A percentile compares a stretch with the other conserved stretches of the same genome.
Conservation (phyloP, 176 grass and related monocot genomes). For the Carex myosuroides region DNA sequence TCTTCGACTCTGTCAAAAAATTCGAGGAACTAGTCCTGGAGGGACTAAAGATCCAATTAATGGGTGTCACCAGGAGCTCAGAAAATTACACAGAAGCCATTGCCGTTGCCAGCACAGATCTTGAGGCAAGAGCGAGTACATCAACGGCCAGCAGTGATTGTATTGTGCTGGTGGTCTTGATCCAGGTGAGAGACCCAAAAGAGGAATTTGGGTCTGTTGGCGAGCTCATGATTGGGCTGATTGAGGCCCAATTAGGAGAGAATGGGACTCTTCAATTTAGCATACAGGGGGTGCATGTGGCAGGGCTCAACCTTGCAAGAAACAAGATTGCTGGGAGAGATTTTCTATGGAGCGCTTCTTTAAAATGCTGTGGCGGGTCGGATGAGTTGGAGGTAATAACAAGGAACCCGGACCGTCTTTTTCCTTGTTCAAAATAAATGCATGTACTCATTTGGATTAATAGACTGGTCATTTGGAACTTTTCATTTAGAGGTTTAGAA, state of each 20-base stretch:
- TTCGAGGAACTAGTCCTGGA: constrained; percentile 40
- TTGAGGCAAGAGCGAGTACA: background rate
- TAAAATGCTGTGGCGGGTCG: constrained; percentile 14
- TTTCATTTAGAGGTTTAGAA: too few relatives aligned
- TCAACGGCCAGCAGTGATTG: constrained; percentile 6
- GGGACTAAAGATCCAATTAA: constrained; percentile 54
- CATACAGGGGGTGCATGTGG: constrained; percentile 37
- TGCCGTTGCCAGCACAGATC: background rate
- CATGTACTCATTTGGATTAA: too few relatives aligned
- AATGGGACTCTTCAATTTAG: constrained; percentile 15
- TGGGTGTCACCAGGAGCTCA: background rate
- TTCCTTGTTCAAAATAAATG: constrained; percentile 8
- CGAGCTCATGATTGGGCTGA: background rate
- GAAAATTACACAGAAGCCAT: background rate
- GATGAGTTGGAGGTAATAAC: background rate
- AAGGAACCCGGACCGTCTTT: constrained; percentile 33
- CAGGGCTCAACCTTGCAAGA: constrained; percentile 31
- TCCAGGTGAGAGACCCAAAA: constrained; percentile 54
- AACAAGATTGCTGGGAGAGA: constrained; percentile 3
- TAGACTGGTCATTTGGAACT: too few relatives aligned
- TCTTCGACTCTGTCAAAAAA: constrained; percentile 33
- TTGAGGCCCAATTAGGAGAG: background rate
- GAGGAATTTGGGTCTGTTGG: constrained; percentile 35
- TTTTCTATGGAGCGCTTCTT: constrained; percentile 56
- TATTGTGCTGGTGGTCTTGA: constrained; percentile 41